These are phyloP conservation scores for Cantharellus cinnabarinus DNA, from an alignment of 768 basidiomycete species.

Conservation along the genomic window DNA sequence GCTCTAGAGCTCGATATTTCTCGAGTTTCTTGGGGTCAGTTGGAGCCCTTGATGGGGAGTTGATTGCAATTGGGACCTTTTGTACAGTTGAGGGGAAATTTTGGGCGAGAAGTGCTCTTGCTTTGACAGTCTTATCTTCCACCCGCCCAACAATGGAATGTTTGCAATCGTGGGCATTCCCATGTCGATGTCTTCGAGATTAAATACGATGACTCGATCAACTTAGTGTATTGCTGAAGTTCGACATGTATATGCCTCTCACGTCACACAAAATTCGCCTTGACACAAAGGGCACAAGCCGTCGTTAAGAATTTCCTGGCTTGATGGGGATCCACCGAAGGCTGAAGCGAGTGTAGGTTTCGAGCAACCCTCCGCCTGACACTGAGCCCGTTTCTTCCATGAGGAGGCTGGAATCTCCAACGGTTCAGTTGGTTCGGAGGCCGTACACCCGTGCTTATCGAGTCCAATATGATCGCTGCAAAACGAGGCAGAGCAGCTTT, in stretches of 20 bases:
- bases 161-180: slow-evolving; percentile 37
- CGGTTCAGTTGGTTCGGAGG: slow-evolving; percentile 1
- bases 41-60: slow-evolving; percentile 18
- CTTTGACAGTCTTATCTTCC: slow-evolving; percentile 24
- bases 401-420: slow-evolving; percentile 10
- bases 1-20: slow-evolving; percentile 34
- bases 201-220: not conserved
- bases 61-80: not conserved
- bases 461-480: slow-evolving; percentile 44
- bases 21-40: slow-evolving; percentile 34
- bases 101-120: slow-evolving; percentile 33
- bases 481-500: slow-evolving; percentile 31
- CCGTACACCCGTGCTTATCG: slow-evolving; percentile 38
- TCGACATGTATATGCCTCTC: slow-evolving; percentile 11
- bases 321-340: slow-evolving; percentile 5
- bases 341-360: slow-evolving; percentile 33
- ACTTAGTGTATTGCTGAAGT: not conserved
- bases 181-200: slow-evolving; percentile 40
- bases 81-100: slow-evolving; percentile 21
- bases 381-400: slow-evolving; percentile 20
- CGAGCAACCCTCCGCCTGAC: slow-evolving; percentile 29
- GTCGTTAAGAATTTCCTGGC: slow-evolving; percentile 14
- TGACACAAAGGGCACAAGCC: slow-evolving; percentile 33
- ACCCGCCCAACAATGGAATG: slow-evolving; percentile 10
- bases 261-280: slow-evolving; percentile 46